Conservation (phyloP, 805 yeast genomes). For the Kurtzmaniella cleridarum region DNA sequence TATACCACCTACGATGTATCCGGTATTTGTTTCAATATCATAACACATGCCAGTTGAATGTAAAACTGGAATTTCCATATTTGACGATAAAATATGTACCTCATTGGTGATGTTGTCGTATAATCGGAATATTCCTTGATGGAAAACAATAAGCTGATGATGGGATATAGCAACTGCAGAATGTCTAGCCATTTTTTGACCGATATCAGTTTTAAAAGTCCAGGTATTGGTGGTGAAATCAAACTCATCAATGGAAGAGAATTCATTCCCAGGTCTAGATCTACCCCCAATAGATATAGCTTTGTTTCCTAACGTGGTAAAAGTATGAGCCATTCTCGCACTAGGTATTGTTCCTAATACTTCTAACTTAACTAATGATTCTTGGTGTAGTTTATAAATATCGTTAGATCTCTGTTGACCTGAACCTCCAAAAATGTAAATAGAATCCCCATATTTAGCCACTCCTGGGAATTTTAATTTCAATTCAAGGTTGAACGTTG, state of each 20-base stretch:
- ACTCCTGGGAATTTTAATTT: conserved; percentile 43
- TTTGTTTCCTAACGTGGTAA: conserved; percentile 27
- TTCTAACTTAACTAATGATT: neutral
- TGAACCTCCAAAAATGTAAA: conserved; percentile 38
- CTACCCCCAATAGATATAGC: conserved; percentile 62
- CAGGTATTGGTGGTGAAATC: conserved; percentile 25
- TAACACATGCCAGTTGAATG: conserved; percentile 32
- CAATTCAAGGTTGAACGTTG: conserved; percentile 2
- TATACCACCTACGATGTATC: conserved; percentile 49
- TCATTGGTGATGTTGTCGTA: conserved; percentile 14
- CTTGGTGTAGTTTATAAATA: neutral
- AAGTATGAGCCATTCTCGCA: conserved; percentile 56
- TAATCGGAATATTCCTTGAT: conserved; percentile 20
- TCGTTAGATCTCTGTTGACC: conserved; percentile 21
- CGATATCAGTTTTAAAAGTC: conserved; percentile 34
- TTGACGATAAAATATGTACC: conserved; percentile 8
- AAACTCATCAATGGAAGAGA: conserved; percentile 26
- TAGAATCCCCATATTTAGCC: conserved; percentile 11
- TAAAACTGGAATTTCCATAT: conserved; percentile 18
- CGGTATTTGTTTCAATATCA: conserved; percentile 18
- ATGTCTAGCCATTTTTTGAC: conserved; percentile 50
- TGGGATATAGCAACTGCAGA: conserved; percentile 23
- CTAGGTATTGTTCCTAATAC: conserved; percentile 12
- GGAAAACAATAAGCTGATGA: conserved; percentile 40
- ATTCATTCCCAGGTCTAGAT: conserved; percentile 46